Evolutionary conservation across 148 eudicot species (phyloP), one percentile per base, ranked within the genome.

Genomic region (Suaeda aralocaspica): DNA sequence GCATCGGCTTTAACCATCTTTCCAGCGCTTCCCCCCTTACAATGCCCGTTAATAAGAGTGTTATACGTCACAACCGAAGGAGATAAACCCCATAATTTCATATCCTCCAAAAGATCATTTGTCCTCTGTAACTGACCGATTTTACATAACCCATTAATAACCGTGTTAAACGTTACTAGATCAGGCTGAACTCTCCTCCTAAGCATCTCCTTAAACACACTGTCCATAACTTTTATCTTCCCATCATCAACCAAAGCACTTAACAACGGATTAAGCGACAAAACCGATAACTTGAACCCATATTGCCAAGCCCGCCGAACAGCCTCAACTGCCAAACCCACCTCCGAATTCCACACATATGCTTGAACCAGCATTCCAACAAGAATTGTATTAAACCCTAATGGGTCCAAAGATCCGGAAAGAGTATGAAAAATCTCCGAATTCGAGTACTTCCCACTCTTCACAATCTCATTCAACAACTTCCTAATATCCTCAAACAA

Each of bases 61-160:
- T 90, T 88, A 77, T 90, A 90, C 0, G 96, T 90, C 46, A 88
- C 84, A 55, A 82, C 87, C 13, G 80, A 64, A 0, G 96, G 92
- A 15, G 31, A 29, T 24, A 88, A 24, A 22, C 91, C 90, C 81
- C 85, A 68, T 53, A 77, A 79, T 81, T 77, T 83, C 80, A 90
- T 88, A 74, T 90, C 92, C 86, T 90, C 91, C 66, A 90, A 45
- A 30, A 82, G 70, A 76, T 88, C 96, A 45, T 68, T 64, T 2
- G 92, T 93, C 80, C 74, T 84, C 31, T 82, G 82, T 84, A 90
- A 69, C 73, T 73, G 84, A 57, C 93, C 91, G 13, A 57, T 83
- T 71, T 79, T 88, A 72, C 93, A 86, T 21, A 91, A 72, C 66
- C 85, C 93, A 60, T 69, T 82, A 53, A 91, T 80, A 19, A 83